Evolutionary conservation across 768 basidiomycete species (phyloP), one percentile per base, ranked within the genome.

Genomic region (Pulveroboletus sp.): DNA sequence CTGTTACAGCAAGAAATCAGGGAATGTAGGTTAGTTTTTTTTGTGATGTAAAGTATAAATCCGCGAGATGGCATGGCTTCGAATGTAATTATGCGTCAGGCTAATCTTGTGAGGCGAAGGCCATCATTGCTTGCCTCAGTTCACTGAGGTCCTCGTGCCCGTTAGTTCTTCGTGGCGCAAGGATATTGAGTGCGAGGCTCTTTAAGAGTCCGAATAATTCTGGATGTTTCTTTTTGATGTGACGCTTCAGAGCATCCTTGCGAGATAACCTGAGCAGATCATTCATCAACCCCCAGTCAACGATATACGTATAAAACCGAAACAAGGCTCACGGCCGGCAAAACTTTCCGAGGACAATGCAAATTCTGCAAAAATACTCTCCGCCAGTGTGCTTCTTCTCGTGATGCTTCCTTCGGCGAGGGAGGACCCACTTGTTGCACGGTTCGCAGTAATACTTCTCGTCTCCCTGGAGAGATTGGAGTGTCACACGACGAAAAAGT

Each of bases 241-340:
- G 53, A 6, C 52, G 39, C 15, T 54, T 54, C 4, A 54, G 15
- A 0, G 32, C 30, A 3, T 54, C 53, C 26, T 30, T 54, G 14
- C 43, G 37, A n/a, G 53, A 46, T 3, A 46, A 4, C 1, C 51
- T 54, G 24, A 14, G 32, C 5, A 7, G n/a, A 39, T 31, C 6
- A 9, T 10, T 6, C 18, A 7, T 53, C 17, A 32, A 11, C 4
- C 4, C 13, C 9, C 26, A 5, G 2, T 21, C 1, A 17, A 18
- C 1, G 38, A 32, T 13, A 35, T 9, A 5, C 5, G 14, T 32
- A 32, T 33, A 33, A 6, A 9, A 27, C 26, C 9, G 15, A 51
- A 32, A 6, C 8, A 3, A 28, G 15, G 28, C 50, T 33, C 17
- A 48, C 50, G 24, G 17, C n/a, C 0, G 6, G 44, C 15, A 11